phyloP scores from a whole-genome alignment of 192 early-diverging fungal species.

The Dimargaris verticillata region DNA sequence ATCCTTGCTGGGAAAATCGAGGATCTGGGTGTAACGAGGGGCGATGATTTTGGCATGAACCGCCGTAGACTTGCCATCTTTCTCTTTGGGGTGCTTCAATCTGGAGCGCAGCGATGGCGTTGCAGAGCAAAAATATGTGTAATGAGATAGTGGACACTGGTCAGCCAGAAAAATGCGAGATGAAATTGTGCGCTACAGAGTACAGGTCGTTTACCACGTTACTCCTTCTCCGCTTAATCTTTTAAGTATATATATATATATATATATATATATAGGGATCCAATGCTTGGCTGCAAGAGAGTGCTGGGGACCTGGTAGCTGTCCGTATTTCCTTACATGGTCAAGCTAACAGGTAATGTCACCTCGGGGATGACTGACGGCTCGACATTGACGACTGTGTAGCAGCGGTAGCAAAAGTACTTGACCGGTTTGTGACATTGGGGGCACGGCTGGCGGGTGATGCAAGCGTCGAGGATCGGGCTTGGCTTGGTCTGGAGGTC shows the following conservation, averaged over 20 bases:
- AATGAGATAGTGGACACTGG: neutral
- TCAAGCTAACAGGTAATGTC: slow-evolving; percentile 49
- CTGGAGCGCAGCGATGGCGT: slow-evolving; percentile 13
- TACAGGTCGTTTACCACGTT: too few relatives aligned
- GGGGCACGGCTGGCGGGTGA: slow-evolving; percentile 22
- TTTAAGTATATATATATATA: too few relatives aligned
- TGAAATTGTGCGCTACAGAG: neutral
- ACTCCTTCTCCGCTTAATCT: too few relatives aligned
- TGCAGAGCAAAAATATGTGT: neutral
- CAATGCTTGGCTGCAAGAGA: too few relatives aligned
- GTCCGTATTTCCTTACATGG: slow-evolving; percentile 33
- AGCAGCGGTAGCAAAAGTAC: slow-evolving; percentile 62
- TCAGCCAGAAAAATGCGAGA: neutral
- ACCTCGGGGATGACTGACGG: slow-evolving; percentile 37
- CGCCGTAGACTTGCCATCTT: slow-evolving; percentile 74
- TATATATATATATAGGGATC: too few relatives aligned
- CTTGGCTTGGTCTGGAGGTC: neutral
- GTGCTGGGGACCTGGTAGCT: neutral
- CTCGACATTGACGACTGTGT: slow-evolving; percentile 28
- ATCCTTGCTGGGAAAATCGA: slow-evolving; percentile 27
- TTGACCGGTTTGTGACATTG: slow-evolving; percentile 44
- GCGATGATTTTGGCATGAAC: slow-evolving; percentile 71
- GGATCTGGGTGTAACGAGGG: slow-evolving; percentile 45
- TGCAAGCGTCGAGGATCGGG: neutral
- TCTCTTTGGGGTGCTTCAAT: slow-evolving; percentile 65